Evolutionary conservation across 805 yeast genomes (phyloP).

Genomic region (Schizosaccharomyces lindneri): DNA sequence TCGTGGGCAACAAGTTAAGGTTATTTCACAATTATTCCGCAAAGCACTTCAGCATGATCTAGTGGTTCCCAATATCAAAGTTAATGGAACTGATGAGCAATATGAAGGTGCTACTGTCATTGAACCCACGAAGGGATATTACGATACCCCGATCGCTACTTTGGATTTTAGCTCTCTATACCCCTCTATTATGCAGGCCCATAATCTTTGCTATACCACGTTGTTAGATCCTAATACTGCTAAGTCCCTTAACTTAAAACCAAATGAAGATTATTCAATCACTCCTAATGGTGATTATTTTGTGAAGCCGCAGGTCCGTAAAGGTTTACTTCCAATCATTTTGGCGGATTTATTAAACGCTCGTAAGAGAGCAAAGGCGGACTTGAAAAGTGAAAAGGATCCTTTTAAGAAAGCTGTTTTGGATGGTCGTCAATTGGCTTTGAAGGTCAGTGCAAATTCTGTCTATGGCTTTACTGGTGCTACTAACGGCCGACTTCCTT

Average conservation of each 20-base stretch:
- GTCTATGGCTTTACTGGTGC: slow-evolving; percentile 99
- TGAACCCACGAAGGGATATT: slow-evolving; percentile 87
- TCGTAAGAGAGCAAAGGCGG: slow-evolving; percentile 77
- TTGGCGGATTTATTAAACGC: slow-evolving; percentile 70
- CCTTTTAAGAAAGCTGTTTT: slow-evolving; percentile 82
- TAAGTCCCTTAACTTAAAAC: slow-evolving; percentile 27
- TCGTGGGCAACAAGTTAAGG: slow-evolving; percentile 95
- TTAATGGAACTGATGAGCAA: slow-evolving; percentile 65
- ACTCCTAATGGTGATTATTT: slow-evolving; percentile 88
- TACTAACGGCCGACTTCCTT: slow-evolving; percentile 87
- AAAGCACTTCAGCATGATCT: slow-evolving; percentile 71
- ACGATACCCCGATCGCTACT: slow-evolving; percentile 91
- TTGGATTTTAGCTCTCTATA: slow-evolving; percentile 91
- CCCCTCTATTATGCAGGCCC: slow-evolving; percentile 98
- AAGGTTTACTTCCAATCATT: slow-evolving; percentile 82
- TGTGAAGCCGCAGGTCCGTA: slow-evolving; percentile 39
- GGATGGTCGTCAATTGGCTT: slow-evolving; percentile 90
- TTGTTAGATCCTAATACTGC: slow-evolving; percentile 39
- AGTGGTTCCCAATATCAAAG: slow-evolving; percentile 72
- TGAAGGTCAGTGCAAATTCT: slow-evolving; percentile 90
- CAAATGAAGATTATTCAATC: slow-evolving; percentile 52
- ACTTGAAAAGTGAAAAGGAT: slow-evolving; percentile 75
- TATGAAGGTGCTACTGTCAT: slow-evolving; percentile 98
- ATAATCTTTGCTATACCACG: slow-evolving; percentile 86
- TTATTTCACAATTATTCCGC: slow-evolving; percentile 78